Evolutionary conservation across 345 rosid species (phyloP).

Genomic region (Eucalyptus curtisii): DNA sequence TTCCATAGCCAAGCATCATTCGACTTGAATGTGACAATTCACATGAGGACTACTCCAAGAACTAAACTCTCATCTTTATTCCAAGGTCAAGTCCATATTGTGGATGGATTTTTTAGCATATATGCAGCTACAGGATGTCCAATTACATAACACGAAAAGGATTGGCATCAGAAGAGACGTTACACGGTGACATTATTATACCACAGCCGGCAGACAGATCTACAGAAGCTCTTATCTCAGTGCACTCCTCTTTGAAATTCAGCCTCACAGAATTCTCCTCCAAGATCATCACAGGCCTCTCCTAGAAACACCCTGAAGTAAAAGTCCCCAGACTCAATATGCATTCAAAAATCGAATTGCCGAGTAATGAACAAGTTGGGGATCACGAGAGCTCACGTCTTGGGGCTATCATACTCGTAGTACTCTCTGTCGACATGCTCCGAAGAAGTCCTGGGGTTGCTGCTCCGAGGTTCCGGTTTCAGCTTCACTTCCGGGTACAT

Average conservation of each 20-base stretch:
- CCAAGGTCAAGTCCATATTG: background rate
- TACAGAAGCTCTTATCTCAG: background rate
- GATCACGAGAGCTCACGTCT: conserved; percentile 37
- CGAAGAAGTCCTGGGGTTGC: conserved; percentile 3
- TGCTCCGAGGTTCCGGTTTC: conserved; percentile 13
- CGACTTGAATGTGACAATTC: background rate
- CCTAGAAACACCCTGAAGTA: conserved; percentile 47
- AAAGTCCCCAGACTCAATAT: background rate
- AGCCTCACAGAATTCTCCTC: conserved; percentile 83
- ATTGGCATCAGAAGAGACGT: background rate
- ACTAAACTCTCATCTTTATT: background rate
- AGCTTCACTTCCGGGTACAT: conserved; percentile 70
- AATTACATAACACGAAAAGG: background rate
- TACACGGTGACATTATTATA: background rate
- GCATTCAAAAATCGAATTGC: background rate
- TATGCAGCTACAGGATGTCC: background rate
- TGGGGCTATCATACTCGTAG: conserved; percentile 42
- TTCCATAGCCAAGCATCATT: background rate
- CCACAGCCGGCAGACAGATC: background rate
- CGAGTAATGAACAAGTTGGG: background rate
- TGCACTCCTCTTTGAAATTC: conserved; percentile 34
- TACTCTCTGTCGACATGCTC: conserved; percentile 69
- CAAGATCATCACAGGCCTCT: conserved; percentile 93
- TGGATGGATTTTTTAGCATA: background rate
- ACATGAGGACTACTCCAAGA: background rate